phyloP scores from a whole-genome alignment of 139 green algal genomes.

The Chlamydomonas sp. region DNA sequence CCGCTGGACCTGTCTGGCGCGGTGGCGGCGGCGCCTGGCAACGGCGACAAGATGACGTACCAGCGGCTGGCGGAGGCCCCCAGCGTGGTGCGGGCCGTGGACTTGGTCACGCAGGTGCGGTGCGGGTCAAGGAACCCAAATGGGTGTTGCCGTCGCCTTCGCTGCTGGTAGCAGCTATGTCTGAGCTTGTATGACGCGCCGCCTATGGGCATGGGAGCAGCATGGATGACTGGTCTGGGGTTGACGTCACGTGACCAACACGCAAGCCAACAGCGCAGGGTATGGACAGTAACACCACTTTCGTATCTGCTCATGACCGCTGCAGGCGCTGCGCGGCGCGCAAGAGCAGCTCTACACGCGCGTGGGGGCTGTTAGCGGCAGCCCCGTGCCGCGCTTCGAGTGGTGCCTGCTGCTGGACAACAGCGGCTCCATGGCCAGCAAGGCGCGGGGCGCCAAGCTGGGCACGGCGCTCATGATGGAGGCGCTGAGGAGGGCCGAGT shows the following conservation, averaged over 20 bases:
- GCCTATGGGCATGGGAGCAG: too few relatives aligned
- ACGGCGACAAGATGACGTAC: conserved; percentile 17
- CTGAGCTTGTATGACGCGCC: too few relatives aligned
- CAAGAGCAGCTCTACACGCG: conserved; percentile 31
- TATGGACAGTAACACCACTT: too few relatives aligned
- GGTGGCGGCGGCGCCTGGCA: not conserved
- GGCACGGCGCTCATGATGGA: conserved; percentile 53
- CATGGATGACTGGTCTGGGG: too few relatives aligned
- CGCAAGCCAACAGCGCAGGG: too few relatives aligned
- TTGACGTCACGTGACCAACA: too few relatives aligned
- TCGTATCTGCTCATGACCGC: too few relatives aligned
- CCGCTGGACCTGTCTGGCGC: not conserved
- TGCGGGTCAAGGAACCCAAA: too few relatives aligned
- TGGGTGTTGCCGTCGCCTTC: too few relatives aligned
- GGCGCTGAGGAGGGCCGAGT: conserved; percentile 46
- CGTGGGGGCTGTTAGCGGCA: not conserved
- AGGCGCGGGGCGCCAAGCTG: conserved; percentile 42
- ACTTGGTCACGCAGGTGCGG: conserved; percentile 7
- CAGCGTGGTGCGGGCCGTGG: not conserved
- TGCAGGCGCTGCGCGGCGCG: conserved; percentile 1
- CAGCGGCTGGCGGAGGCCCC: conserved; percentile 31
- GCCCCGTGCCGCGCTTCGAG: conserved; percentile 35
- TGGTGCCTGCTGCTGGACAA: conserved; percentile 58
- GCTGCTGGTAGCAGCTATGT: too few relatives aligned
- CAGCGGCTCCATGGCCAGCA: conserved; percentile 53